Base-by-base conservation (phyloP, 345 rosid species). In the Salix viminalis region DNA sequence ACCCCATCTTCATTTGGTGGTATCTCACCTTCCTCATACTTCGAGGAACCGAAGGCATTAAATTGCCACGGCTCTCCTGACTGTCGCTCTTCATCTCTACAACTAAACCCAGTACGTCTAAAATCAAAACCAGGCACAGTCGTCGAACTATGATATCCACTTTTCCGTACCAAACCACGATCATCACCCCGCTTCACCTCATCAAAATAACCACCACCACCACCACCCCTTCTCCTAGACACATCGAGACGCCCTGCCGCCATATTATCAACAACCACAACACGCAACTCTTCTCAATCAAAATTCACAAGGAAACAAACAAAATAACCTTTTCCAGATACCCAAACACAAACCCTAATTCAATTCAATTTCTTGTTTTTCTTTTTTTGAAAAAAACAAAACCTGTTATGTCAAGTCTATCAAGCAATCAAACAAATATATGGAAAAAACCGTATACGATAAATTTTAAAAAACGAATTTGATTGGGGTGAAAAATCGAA, bases 201-300 rank as follows among this genome's bases (percentile, higher is more conserved):
- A 62, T 70, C 69, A 62, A 76, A 68, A 71, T 80, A 74, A 68
- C 69, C 50, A 73, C 80, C 66, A 71, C 80, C 66, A 71, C 61
- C 16, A 32, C 62, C 37, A 80, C 73, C 87, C 73, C 85, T 78
- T 73, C 89, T 86, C 79, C 87, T 87, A 21, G 86, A 86, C 42
- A 90, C 89, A 72, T 77, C 84, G 23, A 84, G 67, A 39, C 90
- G 88, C 78, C 97, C 93, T 89, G 94, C 86, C 80, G 92, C 94
- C 97, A 92, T 92, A 78, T 88, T 75, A 73, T 80, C 88, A 81
- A 83, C 84, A 86, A 83, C 93, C 88, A 84, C 83, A 86, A 74
- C 83, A 64, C 32, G 32, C 36, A 65, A 30, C 82, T 75, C 90
- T 82, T 72, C 82, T 77, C 79, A 84, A 28, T 15, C 60, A 88